Conservation (phyloP, 192 early-diverging fungal genomes). For the Kickxella alabastrina region DNA sequence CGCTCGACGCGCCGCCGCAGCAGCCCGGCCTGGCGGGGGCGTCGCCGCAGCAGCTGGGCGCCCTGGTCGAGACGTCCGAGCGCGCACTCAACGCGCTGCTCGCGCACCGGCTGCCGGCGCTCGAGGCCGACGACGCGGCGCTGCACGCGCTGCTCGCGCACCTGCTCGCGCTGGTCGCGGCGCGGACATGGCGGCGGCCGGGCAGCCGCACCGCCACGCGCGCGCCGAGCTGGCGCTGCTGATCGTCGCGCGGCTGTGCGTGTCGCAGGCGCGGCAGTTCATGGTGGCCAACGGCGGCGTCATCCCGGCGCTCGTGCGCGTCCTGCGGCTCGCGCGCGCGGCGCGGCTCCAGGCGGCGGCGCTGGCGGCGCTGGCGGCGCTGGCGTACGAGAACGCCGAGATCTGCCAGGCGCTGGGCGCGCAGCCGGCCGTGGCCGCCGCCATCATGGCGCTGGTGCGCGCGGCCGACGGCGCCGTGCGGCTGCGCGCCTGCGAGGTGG, state of each 20-base stretch:
- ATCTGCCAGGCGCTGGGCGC: conserved; percentile 25
- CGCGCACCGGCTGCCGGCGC: conserved; percentile 17
- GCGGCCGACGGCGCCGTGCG: conserved; percentile 24
- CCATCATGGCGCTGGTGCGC: conserved; percentile 29
- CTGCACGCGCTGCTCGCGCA: conserved; percentile 11
- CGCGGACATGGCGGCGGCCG: conserved; percentile 4
- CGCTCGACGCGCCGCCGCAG: not conserved
- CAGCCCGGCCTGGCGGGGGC: conserved; percentile 11
- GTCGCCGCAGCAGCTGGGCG: conserved; percentile 7
- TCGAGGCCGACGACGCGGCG: conserved; percentile 19
- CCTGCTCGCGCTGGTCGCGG: no score
- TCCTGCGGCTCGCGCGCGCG: conserved; percentile 16
- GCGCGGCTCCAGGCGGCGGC: conserved; percentile 35
- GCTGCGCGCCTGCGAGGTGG: conserved; percentile 31
- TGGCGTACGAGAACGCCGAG: conserved; percentile 48
- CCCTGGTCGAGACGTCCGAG: conserved; percentile 37
- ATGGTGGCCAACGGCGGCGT: conserved; percentile 40
- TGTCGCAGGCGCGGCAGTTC: conserved; percentile 42
- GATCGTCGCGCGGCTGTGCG: conserved; percentile 41
- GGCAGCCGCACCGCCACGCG: conserved; percentile 28
- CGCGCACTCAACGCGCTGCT: conserved; percentile 48
- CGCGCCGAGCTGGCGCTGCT: conserved; percentile 42
- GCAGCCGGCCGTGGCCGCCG: conserved; percentile 13
- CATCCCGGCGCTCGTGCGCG: conserved; percentile 28
- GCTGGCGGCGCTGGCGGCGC: conserved; percentile 32